These are phyloP conservation scores for Ganoderma multipileum DNA, from an alignment of 1,284 basidiomycete species.

Conservation along the genomic window DNA sequence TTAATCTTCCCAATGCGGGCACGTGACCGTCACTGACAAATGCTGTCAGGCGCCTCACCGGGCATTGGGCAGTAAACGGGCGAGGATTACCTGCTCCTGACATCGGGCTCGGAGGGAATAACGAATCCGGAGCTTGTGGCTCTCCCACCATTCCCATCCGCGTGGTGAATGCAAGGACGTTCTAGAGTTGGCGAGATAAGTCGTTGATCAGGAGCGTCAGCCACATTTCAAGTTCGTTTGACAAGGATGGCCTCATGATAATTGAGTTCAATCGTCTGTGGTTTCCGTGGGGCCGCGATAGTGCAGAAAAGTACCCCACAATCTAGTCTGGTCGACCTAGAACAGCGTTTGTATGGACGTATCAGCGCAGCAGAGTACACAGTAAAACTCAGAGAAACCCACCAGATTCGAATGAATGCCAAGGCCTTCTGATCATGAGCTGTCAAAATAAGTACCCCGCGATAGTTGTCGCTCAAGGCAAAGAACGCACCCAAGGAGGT, in stretches of 20 bases:
- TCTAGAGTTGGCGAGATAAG: not conserved
- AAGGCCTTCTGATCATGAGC: not conserved
- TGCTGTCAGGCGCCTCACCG: slow-evolving; percentile 9
- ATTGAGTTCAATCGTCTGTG: no score
- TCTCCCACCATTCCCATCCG: not conserved
- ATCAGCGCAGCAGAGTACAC: not conserved
- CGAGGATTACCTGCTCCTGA: not conserved
- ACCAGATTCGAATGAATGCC: not conserved
- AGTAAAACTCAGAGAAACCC: not conserved
- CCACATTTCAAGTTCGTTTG: no score
- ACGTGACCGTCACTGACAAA: slow-evolving; percentile 28
- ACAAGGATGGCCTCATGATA: no score
- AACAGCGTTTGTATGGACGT: not conserved
- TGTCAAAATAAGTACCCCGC: not conserved
- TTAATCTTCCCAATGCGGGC: slow-evolving; percentile 22
- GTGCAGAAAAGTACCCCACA: no score
- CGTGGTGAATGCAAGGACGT: not conserved
- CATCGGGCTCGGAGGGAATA: not conserved
- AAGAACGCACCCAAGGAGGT: not conserved
- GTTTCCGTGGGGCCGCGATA: no score
- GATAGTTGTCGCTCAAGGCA: not conserved
- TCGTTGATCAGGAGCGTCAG: not conserved
- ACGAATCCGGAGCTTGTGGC: not conserved
- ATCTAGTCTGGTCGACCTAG: not conserved
- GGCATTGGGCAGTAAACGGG: not conserved